phyloP scores from a whole-genome alignment of 2,329 filamentous ascomycete species.

The Fusarium sp. region DNA sequence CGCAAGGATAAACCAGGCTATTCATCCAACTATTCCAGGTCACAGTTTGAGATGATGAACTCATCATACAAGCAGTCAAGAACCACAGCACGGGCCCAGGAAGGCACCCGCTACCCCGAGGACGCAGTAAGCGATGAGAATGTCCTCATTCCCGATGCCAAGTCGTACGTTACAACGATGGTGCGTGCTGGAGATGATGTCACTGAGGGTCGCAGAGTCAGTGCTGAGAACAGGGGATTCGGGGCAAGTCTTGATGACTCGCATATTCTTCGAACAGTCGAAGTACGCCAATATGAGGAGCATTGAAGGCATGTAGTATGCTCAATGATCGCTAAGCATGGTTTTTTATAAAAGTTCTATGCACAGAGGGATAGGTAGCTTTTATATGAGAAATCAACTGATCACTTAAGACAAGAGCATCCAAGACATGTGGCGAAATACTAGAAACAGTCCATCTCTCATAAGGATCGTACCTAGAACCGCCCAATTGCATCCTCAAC shows the following conservation, averaged over 20 bases:
- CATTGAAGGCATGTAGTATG: neutral
- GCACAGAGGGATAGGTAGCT: no score
- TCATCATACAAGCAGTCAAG: slow-evolving; percentile 16
- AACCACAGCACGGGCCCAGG: slow-evolving; percentile 2
- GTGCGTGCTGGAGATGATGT: slow-evolving; percentile 12
- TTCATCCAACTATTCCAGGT: slow-evolving; percentile 29
- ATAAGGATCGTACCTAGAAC: no score
- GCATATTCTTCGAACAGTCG: slow-evolving; percentile 28
- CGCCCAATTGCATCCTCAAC: neutral
- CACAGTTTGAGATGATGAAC: slow-evolving; percentile 37
- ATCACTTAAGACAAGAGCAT: neutral
- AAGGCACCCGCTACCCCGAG: slow-evolving; percentile 16
- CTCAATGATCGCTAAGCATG: no score
- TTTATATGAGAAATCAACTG: neutral
- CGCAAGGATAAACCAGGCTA: slow-evolving; percentile 35
- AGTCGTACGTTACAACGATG: slow-evolving; percentile 20
- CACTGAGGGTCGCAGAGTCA: neutral
- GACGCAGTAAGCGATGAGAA: slow-evolving; percentile 31
- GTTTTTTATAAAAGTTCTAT: no score
- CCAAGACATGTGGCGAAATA: no score
- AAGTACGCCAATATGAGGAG: slow-evolving; percentile 31
- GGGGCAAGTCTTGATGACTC: slow-evolving; percentile 20
- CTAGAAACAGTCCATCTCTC: no score
- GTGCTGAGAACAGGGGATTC: neutral
- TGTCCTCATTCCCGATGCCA: slow-evolving; percentile 19